These are phyloP conservation scores for Datisca glomerata DNA, from an alignment of 306 rosid species.

Conservation along the genomic window DNA sequence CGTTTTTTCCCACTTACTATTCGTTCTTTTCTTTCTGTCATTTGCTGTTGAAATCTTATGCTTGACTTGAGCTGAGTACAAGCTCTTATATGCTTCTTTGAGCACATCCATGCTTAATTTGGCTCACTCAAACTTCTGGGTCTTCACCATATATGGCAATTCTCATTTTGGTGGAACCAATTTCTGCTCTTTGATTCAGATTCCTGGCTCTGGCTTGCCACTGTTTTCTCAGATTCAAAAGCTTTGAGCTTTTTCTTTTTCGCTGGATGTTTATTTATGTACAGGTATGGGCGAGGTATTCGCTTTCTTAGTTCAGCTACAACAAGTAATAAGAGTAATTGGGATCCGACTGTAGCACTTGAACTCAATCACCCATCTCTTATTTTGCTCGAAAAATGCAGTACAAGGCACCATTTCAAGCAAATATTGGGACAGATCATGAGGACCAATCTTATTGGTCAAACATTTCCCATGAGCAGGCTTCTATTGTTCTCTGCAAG, in stretches of 20 bases:
- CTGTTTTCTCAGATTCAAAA: too few species aligned
- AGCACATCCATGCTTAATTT: too few species aligned
- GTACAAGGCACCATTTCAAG: constrained; percentile 37
- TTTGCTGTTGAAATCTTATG: too few species aligned
- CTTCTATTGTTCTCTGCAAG: constrained; percentile 42
- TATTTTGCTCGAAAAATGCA: constrained; percentile 37
- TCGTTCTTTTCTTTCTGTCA: too few species aligned
- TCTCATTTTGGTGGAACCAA: too few species aligned
- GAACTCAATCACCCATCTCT: constrained; percentile 35
- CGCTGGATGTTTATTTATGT: constrained; percentile 8
- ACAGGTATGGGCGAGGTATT: constrained; percentile 15
- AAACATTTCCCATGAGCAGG: constrained; percentile 60
- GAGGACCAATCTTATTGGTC: constrained; percentile 35
- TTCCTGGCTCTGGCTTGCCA: too few species aligned
- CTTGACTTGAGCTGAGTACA: too few species aligned
- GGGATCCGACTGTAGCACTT: constrained; percentile 43
- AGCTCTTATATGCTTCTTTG: too few species aligned
- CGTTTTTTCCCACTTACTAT: too few species aligned
- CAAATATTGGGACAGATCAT: constrained; percentile 43
- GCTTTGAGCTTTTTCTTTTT: neutral
- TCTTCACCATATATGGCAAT: too few species aligned
- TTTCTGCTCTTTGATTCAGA: too few species aligned
- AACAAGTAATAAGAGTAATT: constrained; percentile 9
- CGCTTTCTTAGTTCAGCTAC: constrained; percentile 29
- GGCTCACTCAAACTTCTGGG: too few species aligned